Evolutionary conservation across 257 asterid genomes (phyloP).

Genomic region (Gynochthodes officinalis): DNA sequence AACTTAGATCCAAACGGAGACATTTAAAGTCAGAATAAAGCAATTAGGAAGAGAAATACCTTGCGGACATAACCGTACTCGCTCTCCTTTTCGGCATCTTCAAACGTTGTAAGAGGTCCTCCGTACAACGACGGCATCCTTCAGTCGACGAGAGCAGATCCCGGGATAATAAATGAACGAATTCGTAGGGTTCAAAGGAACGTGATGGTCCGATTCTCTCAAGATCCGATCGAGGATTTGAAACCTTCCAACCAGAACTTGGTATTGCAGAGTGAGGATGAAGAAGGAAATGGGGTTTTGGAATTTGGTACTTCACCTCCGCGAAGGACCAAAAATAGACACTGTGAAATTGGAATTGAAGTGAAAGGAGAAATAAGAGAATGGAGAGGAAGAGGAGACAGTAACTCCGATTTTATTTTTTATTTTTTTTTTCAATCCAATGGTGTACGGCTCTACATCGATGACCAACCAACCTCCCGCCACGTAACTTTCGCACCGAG

Average conservation of each 20-base stretch:
- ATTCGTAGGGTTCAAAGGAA: too few relatives aligned
- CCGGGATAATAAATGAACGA: too few relatives aligned
- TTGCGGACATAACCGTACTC: slow-evolving; percentile 98
- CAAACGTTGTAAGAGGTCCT: slow-evolving; percentile 85
- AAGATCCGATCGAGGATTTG: slow-evolving; percentile 31
- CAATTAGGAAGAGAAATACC: slow-evolving; percentile 49
- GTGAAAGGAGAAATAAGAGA: background rate
- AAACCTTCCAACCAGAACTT: slow-evolving; percentile 11
- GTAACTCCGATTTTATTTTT: too few relatives aligned
- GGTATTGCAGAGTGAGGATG: slow-evolving; percentile 25
- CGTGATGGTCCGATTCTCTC: too few relatives aligned
- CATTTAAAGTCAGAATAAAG: too few relatives aligned
- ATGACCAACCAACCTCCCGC: too few relatives aligned
- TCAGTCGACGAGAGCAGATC: slow-evolving; percentile 17
- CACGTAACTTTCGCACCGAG: too few relatives aligned
- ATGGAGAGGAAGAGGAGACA: too few relatives aligned
- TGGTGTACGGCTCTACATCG: too few relatives aligned
- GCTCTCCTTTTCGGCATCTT: slow-evolving; percentile 99
- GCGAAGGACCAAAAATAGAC: background rate
- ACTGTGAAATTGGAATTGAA: background rate
- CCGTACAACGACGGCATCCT: slow-evolving; percentile 74
- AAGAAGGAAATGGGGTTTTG: background rate
- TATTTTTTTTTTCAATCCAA: too few relatives aligned
- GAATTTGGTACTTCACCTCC: background rate
- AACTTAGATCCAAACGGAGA: too few relatives aligned